Evolutionary conservation across 192 early-diverging fungal species (phyloP).

Genomic region (Podila minutissima): DNA sequence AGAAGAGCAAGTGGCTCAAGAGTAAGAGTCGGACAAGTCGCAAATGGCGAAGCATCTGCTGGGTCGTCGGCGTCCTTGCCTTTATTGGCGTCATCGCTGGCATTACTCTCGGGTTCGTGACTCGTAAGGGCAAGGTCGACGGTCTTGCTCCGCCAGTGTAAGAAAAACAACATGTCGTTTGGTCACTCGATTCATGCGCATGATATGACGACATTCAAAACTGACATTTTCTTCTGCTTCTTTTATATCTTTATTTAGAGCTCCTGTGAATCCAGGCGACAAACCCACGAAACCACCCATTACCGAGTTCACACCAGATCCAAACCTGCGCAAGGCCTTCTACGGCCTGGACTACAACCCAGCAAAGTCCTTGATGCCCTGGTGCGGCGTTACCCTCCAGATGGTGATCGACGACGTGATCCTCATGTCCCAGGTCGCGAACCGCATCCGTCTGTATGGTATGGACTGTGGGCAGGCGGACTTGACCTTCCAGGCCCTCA

Average conservation of each 20-base stretch:
- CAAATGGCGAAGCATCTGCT: conserved; percentile 37
- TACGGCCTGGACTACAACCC: conserved; percentile 57
- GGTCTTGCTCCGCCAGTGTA: conserved; percentile 35
- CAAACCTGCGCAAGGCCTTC: conserved; percentile 47
- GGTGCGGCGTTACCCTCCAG: conserved; percentile 48
- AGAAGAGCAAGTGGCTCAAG: conserved; percentile 29
- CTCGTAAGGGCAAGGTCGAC: conserved; percentile 31
- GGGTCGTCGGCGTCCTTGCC: conserved; percentile 12
- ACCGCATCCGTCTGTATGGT: conserved; percentile 55
- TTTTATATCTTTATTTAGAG: neutral
- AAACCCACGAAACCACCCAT: conserved; percentile 14
- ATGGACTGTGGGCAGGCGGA: conserved; percentile 56
- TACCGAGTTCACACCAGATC: conserved; percentile 38
- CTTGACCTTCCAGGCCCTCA: conserved; percentile 49
- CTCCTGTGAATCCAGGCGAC: neutral
- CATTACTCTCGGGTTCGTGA: conserved; percentile 19
- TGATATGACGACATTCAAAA: neutral
- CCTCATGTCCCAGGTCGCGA: conserved; percentile 53
- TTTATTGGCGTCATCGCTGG: conserved; percentile 24
- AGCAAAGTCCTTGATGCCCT: conserved; percentile 41
- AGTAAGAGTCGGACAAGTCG: conserved; percentile 24
- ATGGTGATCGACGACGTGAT: conserved; percentile 52
- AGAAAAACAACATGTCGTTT: neutral
- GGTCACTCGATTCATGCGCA: neutral
- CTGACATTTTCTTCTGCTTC: neutral